Percentiles rank a stretch among this genome's conserved stretches.
Evolutionary conservation across 305 asterid genomes (phyloP).

Genomic region (Fraxinus velutina): DNA sequence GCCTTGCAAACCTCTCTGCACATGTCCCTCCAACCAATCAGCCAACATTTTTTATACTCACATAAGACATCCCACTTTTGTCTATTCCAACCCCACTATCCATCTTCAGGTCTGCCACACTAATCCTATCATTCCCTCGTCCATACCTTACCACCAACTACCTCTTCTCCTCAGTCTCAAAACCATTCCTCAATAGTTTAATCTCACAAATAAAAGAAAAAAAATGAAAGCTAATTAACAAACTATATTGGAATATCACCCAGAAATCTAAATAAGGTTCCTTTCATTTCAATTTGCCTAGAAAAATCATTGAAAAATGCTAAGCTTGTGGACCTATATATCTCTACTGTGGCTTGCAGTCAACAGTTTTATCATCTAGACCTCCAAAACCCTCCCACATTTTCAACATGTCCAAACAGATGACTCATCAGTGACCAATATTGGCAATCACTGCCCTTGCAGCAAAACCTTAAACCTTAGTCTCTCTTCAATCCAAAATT

Average conservation of each 20-base stretch:
- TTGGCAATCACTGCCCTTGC: neutral
- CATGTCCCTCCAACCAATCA: neutral
- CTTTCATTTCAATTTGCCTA: neutral
- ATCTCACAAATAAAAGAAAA: neutral
- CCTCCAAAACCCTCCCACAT: neutral
- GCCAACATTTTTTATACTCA: neutral
- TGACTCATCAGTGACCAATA: neutral
- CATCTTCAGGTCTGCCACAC: neutral
- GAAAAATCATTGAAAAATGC: neutral
- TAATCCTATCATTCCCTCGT: neutral
- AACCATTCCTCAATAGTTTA: neutral
- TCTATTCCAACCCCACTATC: neutral
- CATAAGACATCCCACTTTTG: neutral
- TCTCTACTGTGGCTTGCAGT: neutral
- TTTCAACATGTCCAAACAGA: neutral
- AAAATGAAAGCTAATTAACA: neutral
- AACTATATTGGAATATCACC: neutral
- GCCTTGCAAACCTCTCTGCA: neutral
- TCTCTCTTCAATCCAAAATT: neutral
- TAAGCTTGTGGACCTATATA: neutral
- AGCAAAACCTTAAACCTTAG: neutral
- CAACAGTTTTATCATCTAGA: neutral
- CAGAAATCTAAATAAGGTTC: neutral
- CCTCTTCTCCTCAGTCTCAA: neutral
- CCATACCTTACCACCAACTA: neutral